Evolutionary conservation across 164 flowering plant species (phyloP).

Genomic region (Litsea cubeba): DNA sequence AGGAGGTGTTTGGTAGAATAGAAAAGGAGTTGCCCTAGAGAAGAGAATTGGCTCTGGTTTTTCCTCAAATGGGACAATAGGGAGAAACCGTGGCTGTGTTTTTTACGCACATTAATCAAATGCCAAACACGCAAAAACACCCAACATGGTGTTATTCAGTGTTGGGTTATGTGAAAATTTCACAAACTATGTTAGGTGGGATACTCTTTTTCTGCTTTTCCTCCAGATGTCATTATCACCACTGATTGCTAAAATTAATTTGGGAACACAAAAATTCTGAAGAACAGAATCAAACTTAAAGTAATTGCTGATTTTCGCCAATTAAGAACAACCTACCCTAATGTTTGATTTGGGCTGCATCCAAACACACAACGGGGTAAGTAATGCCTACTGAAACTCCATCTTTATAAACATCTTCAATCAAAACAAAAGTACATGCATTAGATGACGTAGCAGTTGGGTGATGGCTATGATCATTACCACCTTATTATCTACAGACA

Average conservation of each 20-base stretch:
- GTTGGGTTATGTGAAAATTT: background rate
- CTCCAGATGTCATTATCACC: background rate
- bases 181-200: background rate
- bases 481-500: background rate
- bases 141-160: background rate
- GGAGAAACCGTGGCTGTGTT: no score
- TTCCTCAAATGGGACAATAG: no score
- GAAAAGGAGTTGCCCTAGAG: no score
- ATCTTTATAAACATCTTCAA: background rate
- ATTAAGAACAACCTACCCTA: background rate
- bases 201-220: background rate
- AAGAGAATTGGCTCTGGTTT: no score
- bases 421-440: background rate
- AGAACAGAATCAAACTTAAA: background rate
- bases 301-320: background rate
- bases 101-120: no score
- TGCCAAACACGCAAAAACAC: no score
- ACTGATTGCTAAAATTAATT: background rate
- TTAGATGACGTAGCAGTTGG: background rate
- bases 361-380: background rate
- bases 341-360: background rate
- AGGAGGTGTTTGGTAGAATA: no score
- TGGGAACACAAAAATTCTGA: background rate
- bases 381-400: background rate
- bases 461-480: background rate